These are phyloP conservation scores for Acorus calamus DNA, from an alignment of 106 monocot genomes.

Conservation along the genomic window DNA sequence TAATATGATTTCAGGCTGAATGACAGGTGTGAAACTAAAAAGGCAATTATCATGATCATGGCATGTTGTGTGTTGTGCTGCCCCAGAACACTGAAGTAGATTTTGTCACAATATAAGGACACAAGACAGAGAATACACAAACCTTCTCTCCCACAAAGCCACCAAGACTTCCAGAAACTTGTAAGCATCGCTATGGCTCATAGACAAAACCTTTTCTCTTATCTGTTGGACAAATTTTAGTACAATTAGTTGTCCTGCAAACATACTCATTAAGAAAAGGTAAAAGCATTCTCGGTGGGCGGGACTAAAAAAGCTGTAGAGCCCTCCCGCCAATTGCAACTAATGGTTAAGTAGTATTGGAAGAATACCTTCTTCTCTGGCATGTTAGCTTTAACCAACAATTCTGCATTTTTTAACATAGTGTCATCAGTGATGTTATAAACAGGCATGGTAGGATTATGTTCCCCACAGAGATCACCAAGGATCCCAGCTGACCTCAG, in stretches of 20 bases:
- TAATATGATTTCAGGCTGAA: too few species aligned
- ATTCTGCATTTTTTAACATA: slow-evolving; percentile 6
- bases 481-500: slow-evolving; percentile 61
- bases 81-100: too few species aligned
- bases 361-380: slow-evolving; percentile 58
- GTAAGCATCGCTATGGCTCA: slow-evolving; percentile 44
- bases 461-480: slow-evolving; percentile 8
- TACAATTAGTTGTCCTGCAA: not conserved
- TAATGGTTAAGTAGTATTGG: not conserved
- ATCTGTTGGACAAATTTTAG: slow-evolving; percentile 19
- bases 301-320: too few species aligned
- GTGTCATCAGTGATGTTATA: slow-evolving; percentile 3
- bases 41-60: too few species aligned
- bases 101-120: too few species aligned
- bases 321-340: too few species aligned
- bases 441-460: slow-evolving; percentile 1
- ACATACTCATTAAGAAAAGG: not conserved
- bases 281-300: not conserved
- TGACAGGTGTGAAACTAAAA: too few species aligned
- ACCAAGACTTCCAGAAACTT: slow-evolving; percentile 39
- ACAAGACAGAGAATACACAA: not conserved
- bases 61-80: too few species aligned
- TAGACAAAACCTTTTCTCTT: slow-evolving; percentile 36
- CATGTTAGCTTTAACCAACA: slow-evolving; percentile 25
- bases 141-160: slow-evolving; percentile 61